Evolutionary conservation across 2,329 filamentous ascomycete species (phyloP), one percentile per base, ranked within the genome.

Genomic region (Penicillium sp.): DNA sequence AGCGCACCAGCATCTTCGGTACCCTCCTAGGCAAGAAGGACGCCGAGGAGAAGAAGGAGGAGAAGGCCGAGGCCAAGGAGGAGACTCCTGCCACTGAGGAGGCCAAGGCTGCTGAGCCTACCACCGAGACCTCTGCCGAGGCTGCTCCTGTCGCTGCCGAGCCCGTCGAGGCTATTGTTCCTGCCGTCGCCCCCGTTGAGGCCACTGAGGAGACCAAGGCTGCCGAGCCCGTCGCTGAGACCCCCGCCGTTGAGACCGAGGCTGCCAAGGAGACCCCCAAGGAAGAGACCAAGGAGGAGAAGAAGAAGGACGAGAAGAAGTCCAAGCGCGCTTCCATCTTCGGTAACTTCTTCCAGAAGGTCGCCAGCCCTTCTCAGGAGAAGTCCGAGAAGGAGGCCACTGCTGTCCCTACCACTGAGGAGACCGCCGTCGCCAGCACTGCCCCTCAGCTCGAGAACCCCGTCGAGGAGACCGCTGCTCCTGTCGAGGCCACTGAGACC

Each of bases 261-360:
- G 6, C 57, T 39, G 53, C 47, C 29, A 54, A 59, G 36, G 57
- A 59, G 53, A 5, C 57, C 39, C 54, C 47, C 29, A 54, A 59
- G 36, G 61, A 64, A 40, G 58, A 67, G 54, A 58, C 58, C 48
- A 61, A 67, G 50, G 63, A 69, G 50, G 65, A 69, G 54, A 61
- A 61, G 65, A 76, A 66, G 62, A 73, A 71, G 55, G 67, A 76
- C 51, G 77, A 78, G 56, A 75, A 78, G 56, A 84, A 86, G 76
- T 62, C 77, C 75, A 96, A 95, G 89, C 89, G 91, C 75, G 86
- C 86, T 76, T 94, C 90, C 62, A 87, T 92, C 68, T 95, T 95
- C 76, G 85, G 85, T 66, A 87, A 85, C 68, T 86, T 90, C 71
- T 83, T 82, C 76, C 88, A 90, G 83, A 93, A 93, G 82, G 73